Percentiles rank a stretch among this genome's conserved stretches.
These are phyloP conservation scores for Dryas drummondii DNA, from an alignment of 306 rosid species.

Conservation along the genomic window DNA sequence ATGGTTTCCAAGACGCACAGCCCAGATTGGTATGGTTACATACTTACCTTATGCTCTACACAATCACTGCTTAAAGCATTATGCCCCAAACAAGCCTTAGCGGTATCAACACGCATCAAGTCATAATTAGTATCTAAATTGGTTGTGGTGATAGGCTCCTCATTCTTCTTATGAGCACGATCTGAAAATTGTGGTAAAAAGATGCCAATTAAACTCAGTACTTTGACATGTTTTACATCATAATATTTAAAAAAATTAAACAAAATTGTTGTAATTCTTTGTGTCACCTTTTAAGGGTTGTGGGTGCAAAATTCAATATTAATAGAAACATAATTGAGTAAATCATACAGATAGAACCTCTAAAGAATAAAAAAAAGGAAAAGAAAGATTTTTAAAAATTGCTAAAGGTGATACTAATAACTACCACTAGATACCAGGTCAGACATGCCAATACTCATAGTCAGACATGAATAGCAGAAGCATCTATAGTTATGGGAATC, in stretches of 20 bases:
- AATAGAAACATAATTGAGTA: not conserved
- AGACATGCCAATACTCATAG: not conserved
- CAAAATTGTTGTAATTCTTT: not conserved
- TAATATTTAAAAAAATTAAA: not conserved
- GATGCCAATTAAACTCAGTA: constrained; percentile 25
- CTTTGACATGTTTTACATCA: constrained; percentile 10
- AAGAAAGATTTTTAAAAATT: not conserved
- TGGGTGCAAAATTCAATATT: not conserved
- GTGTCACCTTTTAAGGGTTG: not conserved
- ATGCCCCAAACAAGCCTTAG: constrained; percentile 55
- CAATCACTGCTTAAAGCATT: constrained; percentile 49
- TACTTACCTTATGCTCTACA: constrained; percentile 61
- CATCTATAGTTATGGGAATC: not conserved
- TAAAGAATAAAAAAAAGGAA: not conserved
- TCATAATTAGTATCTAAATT: constrained; percentile 42
- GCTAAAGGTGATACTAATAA: not conserved
- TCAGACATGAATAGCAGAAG: not conserved
- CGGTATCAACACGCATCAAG: constrained; percentile 42
- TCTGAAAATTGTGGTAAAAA: constrained; percentile 48
- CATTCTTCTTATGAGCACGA: constrained; percentile 49
- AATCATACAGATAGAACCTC: not conserved
- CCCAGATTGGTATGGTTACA: constrained; percentile 3
- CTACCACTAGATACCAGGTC: not conserved
- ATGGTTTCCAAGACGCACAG: not conserved
- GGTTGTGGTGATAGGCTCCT: constrained; percentile 41